A percentile compares a stretch with the other conserved stretches of the same genome.
These are phyloP conservation scores for Ballota nigra DNA, from an alignment of 257 asterid species.

Conservation along the genomic window DNA sequence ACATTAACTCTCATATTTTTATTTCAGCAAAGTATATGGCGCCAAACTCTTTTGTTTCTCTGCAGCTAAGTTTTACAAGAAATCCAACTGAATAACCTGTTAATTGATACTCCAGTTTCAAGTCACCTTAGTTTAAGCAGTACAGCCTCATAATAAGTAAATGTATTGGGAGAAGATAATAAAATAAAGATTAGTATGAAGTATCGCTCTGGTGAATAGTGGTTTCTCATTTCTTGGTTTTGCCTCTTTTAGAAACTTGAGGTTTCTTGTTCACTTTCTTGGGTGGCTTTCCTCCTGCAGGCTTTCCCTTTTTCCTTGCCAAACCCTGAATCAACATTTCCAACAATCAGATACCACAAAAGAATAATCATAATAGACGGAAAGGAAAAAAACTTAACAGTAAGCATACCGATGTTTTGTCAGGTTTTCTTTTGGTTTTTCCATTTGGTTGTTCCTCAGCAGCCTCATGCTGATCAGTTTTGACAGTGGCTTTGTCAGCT, in stretches of 20 bases:
- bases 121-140: conserved; percentile 4
- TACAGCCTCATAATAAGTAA: conserved; percentile 1
- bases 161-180: background rate
- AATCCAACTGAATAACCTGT: conserved; percentile 17
- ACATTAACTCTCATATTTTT: background rate
- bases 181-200: background rate
- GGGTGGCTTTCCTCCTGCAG: conserved; percentile 57
- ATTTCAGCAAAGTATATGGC: conserved; percentile 6
- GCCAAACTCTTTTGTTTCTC: conserved; percentile 3
- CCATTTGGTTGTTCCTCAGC: conserved; percentile 55
- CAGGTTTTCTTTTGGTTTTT: conserved; percentile 52
- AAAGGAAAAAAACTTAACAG: background rate
- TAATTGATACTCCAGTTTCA: conserved; percentile 12
- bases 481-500: conserved; percentile 51
- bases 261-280: conserved; percentile 79
- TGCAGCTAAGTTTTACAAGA: conserved; percentile 23
- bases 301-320: conserved; percentile 60
- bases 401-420: conserved; percentile 53
- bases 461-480: conserved; percentile 51
- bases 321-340: conserved; percentile 44
- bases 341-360: conserved; percentile 22
- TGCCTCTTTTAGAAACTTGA: conserved; percentile 59
- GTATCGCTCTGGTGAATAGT: background rate
- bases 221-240: conserved; percentile 62
- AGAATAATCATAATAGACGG: background rate